Percentiles rank a stretch among this genome's conserved stretches.
Evolutionary conservation across 257 asterid species (phyloP).

Genomic region (Sherardia arvensis): DNA sequence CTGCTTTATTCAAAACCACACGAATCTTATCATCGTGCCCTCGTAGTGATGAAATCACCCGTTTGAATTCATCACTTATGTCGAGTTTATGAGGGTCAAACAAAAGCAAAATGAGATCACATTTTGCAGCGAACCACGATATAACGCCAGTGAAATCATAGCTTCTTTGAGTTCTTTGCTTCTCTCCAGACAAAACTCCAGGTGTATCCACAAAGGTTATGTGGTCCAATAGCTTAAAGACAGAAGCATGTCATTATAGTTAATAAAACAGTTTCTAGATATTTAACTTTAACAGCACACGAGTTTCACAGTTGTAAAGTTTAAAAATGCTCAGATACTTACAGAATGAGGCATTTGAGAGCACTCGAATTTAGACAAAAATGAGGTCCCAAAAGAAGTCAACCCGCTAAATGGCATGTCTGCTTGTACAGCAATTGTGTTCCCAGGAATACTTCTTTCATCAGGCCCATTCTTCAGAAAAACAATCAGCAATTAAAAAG

Average conservation of each 20-base stretch:
- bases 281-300: background rate
- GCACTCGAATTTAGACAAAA: constrained; percentile 89
- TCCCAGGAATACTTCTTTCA: constrained; percentile 94
- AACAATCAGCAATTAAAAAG: constrained; percentile 10
- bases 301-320: background rate
- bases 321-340: constrained; percentile 25
- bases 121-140: constrained; percentile 94
- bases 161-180: constrained; percentile 93
- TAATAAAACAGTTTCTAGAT: background rate
- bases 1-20: constrained; percentile 93
- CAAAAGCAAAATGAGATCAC: constrained; percentile 80
- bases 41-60: constrained; percentile 81
- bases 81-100: constrained; percentile 98
- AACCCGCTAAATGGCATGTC: constrained; percentile 93
- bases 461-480: constrained; percentile 75
- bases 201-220: constrained; percentile 93
- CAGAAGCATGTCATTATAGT: constrained; percentile 12
- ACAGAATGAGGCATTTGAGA: constrained; percentile 99
- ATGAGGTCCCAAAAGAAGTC: constrained; percentile 84
- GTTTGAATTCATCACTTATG: constrained; percentile 88
- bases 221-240: constrained; percentile 76
- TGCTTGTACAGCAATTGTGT: constrained; percentile 93
- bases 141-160: constrained; percentile 96
- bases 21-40: constrained; percentile 98
- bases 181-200: constrained; percentile 94